Evolutionary conservation across 2,329 filamentous ascomycete species (phyloP), one percentile per base, ranked within the genome.

Genomic region (Cladosporium sp.): DNA sequence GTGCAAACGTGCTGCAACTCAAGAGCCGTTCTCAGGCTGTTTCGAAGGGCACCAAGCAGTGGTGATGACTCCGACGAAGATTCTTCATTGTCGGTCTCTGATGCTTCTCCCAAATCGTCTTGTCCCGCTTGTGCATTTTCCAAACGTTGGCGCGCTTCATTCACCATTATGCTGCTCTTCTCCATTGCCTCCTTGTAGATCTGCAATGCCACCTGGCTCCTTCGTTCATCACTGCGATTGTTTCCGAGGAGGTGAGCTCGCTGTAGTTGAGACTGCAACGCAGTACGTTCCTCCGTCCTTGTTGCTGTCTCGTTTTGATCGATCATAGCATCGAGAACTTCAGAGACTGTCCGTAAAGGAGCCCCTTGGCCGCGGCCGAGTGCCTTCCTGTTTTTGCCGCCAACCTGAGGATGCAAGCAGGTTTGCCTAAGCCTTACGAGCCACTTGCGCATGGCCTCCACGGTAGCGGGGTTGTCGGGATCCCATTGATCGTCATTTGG

Each of bases 241-340:
- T 90, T 89, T 53, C 92, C 90, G 33, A 86, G 75, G 3, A 96
- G 70, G 58, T 96, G 91, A 0, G 88, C 92, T 49, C 82, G 77
- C 13, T 77, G 78, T 38, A 95, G 71, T 54, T 80, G 82, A 29
- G 75, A 75, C 2, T 79, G 64, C 29, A 51, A 25, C 6, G 95
- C 73, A 41, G 85, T 75, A 46, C 89, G 80, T 61, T 93, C 84
- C 51, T 92, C 84, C 0, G 77, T 69, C 45, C 84, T 79, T 50
- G 92, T 78, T 1, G 70, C 65, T 5, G 73, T 73, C 51, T 92
- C 86, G 38, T 85, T 90, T 61, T 92, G 84, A 49, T 95, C 89
- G 51, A 96, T 85, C 92, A 98, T 96, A 4, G 85, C 83, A 56
- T 89, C 84, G 9, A 98, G 73, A 1, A 97, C 92, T 66, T 97